Percentiles rank a stretch among this genome's conserved stretches.
Conservation (phyloP, 108 stramenopile genomes). For the Cyclotella baltica region DNA sequence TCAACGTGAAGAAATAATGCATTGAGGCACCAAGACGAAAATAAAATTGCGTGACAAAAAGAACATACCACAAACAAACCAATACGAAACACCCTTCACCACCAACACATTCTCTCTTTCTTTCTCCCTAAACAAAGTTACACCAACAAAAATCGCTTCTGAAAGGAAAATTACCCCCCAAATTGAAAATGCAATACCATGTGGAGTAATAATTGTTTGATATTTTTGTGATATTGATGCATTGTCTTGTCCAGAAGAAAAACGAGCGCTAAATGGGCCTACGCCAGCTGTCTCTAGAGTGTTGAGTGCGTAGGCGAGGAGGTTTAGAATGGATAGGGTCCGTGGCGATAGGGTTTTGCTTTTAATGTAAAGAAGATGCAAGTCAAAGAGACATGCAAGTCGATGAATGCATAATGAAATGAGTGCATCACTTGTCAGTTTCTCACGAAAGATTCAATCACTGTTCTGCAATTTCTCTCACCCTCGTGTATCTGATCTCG, state of each 20-base stretch:
- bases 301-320: constrained; percentile 67
- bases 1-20: neutral
- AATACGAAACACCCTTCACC: constrained; percentile 57
- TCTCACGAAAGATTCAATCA: too few species aligned
- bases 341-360: neutral
- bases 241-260: constrained; percentile 26
- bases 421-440: neutral
- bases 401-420: too few species aligned
- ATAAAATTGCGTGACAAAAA: neutral
- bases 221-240: constrained; percentile 62
- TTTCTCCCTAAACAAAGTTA: constrained; percentile 44
- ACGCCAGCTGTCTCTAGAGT: constrained; percentile 62
- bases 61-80: constrained; percentile 14
- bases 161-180: constrained; percentile 81
- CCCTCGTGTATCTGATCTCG: too few species aligned
- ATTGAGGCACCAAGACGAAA: neutral
- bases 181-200: constrained; percentile 77
- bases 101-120: constrained; percentile 43
- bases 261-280: constrained; percentile 41
- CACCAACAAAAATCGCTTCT: constrained; percentile 65
- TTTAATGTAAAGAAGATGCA: neutral
- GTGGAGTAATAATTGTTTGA: constrained; percentile 86
- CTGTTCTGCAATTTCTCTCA: too few species aligned
- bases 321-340: constrained; percentile 47
- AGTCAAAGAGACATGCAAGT: neutral